phyloP scores from a whole-genome alignment of 2,329 filamentous ascomycete species.

The Lojkania enalia region DNA sequence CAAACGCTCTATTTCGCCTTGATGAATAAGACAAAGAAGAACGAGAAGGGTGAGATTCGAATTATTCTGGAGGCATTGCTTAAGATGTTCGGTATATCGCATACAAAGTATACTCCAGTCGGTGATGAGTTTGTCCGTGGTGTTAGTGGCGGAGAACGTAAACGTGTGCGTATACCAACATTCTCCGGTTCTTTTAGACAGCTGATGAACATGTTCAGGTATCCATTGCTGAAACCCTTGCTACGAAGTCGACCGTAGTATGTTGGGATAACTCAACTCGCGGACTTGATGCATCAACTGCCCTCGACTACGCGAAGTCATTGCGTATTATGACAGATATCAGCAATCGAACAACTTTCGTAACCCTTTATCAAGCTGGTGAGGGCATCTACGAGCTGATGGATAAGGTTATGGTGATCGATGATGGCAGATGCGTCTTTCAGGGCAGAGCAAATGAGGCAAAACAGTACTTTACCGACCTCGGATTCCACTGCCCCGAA shows the following conservation, averaged over 20 bases:
- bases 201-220: slow-evolving; percentile 37
- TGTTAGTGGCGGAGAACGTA: slow-evolving; percentile 78
- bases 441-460: slow-evolving; percentile 65
- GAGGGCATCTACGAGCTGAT: slow-evolving; percentile 72
- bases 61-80: slow-evolving; percentile 71
- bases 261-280: slow-evolving; percentile 82
- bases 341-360: slow-evolving; percentile 69
- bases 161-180: slow-evolving; percentile 56
- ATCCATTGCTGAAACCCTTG: slow-evolving; percentile 75
- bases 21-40: slow-evolving; percentile 73
- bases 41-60: slow-evolving; percentile 65
- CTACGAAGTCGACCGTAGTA: slow-evolving; percentile 70
- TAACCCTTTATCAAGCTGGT: slow-evolving; percentile 72
- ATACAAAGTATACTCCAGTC: slow-evolving; percentile 74
- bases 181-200: background rate
- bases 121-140: slow-evolving; percentile 74
- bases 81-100: slow-evolving; percentile 77
- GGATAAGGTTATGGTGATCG: slow-evolving; percentile 80
- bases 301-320: slow-evolving; percentile 75
- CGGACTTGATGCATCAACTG: slow-evolving; percentile 78
- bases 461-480: slow-evolving; percentile 65
- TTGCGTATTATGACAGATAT: slow-evolving; percentile 81
- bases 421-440: slow-evolving; percentile 70
- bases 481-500: slow-evolving; percentile 64
- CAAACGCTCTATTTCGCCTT: slow-evolving; percentile 77